Percentiles rank a stretch among this genome's conserved stretches.
These are phyloP conservation scores for Anastatica hierochuntica DNA, from an alignment of 345 rosid species.

Conservation along the genomic window DNA sequence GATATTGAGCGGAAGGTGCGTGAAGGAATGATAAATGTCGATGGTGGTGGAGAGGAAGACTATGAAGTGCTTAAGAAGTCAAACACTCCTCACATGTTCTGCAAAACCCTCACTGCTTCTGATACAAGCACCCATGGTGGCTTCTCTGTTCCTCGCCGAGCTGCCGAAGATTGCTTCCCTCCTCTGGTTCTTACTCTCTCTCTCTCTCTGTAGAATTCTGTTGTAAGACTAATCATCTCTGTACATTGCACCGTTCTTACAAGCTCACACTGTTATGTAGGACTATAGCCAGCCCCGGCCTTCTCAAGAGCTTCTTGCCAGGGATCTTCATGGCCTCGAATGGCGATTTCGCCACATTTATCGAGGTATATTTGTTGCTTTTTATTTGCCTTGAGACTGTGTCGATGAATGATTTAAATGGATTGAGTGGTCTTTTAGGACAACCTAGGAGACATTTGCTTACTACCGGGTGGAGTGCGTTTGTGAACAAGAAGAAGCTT, in stretches of 20 bases:
- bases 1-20: conserved; percentile 46
- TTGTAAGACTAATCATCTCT: background rate
- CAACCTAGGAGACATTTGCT: conserved; percentile 99
- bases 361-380: conserved; percentile 42
- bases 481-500: conserved; percentile 95
- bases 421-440: conserved; percentile 32
- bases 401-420: background rate
- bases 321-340: conserved; percentile 91
- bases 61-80: conserved; percentile 48
- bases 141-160: conserved; percentile 96
- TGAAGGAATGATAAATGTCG: conserved; percentile 40
- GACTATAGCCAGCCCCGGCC: conserved; percentile 94
- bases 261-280: conserved; percentile 30
- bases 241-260: background rate
- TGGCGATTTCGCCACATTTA: conserved; percentile 97
- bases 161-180: conserved; percentile 99
- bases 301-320: conserved; percentile 93
- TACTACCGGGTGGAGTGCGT: conserved; percentile 98
- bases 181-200: conserved; percentile 52
- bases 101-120: conserved; percentile 97
- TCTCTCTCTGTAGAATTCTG: background rate
- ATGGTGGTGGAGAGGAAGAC: conserved; percentile 69
- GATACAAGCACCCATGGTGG: conserved; percentile 99
- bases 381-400: background rate
- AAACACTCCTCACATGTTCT: conserved; percentile 88